Conservation (phyloP, 1,139 yeast genomes). For the Debaryomyces coudertii region DNA sequence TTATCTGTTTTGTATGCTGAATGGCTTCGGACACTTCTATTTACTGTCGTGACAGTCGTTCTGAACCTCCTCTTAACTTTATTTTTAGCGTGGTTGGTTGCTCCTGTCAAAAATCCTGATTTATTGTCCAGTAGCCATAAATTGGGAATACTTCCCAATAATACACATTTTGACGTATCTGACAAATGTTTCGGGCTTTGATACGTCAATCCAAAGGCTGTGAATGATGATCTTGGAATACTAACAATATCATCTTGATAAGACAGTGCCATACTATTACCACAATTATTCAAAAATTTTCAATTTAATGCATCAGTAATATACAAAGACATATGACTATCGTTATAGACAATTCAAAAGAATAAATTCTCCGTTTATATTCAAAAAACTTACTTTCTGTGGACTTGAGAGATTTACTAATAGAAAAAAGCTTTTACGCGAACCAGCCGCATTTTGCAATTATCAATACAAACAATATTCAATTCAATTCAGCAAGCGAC, state of each 20-base stretch:
- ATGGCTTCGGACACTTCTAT: slow-evolving; percentile 18
- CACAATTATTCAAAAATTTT: not conserved
- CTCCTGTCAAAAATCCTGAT: slow-evolving; percentile 21
- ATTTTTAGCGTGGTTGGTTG: slow-evolving; percentile 19
- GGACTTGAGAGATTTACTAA: not conserved
- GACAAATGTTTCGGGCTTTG: slow-evolving; percentile 55
- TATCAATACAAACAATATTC: not conserved
- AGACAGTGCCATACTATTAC: slow-evolving; percentile 1
- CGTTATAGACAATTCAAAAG: not conserved
- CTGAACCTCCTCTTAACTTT: slow-evolving; percentile 20
- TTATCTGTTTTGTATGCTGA: slow-evolving; percentile 5
- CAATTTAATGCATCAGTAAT: not conserved
- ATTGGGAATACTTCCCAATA: slow-evolving; percentile 69
- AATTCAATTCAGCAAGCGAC: not conserved
- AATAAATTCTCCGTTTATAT: not conserved
- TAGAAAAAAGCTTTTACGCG: not conserved
- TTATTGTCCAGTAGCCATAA: slow-evolving; percentile 53
- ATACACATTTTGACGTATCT: slow-evolving; percentile 49
- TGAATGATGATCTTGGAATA: slow-evolving; percentile 18
- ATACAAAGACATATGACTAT: not conserved
- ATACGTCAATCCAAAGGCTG: slow-evolving; percentile 57
- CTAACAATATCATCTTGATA: slow-evolving; percentile 1
- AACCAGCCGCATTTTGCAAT: slow-evolving; percentile 3
- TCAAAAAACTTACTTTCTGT: not conserved
- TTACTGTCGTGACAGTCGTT: slow-evolving; percentile 18